Conservation (phyloP, 2,329 filamentous ascomycete genomes). For the Ophiognomonia clavigignenti-juglandacearum region DNA sequence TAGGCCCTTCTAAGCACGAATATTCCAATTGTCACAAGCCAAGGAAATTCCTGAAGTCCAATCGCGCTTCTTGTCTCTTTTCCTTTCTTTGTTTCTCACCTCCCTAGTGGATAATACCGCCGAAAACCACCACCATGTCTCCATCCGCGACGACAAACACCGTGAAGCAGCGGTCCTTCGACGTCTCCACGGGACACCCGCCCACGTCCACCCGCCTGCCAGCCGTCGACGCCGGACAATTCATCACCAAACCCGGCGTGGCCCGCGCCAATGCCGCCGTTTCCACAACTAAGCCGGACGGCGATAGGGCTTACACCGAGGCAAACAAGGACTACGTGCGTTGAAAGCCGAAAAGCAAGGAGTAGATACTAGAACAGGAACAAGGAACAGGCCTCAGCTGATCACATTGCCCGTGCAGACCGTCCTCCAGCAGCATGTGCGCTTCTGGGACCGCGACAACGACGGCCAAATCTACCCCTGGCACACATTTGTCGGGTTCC, state of each 20-base stretch:
- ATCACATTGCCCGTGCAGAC: slow-evolving; percentile 18
- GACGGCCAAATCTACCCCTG: slow-evolving; percentile 34
- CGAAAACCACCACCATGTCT: not conserved
- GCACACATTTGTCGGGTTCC: slow-evolving; percentile 36
- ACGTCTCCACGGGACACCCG: not conserved
- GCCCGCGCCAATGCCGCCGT: not conserved
- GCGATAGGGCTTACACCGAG: not conserved
- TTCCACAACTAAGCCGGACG: not conserved
- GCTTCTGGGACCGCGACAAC: slow-evolving; percentile 36
- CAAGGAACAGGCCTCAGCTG: too few species aligned
- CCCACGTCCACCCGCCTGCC: not conserved
- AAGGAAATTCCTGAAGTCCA: too few species aligned
- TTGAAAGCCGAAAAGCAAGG: too few species aligned
- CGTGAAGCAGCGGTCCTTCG: not conserved
- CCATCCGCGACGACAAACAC: not conserved
- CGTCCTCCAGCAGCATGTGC: slow-evolving; percentile 34
- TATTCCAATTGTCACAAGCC: too few species aligned
- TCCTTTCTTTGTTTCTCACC: too few species aligned
- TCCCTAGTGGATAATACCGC: too few species aligned
- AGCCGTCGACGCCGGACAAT: not conserved
- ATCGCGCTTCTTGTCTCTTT: too few species aligned
- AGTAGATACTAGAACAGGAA: too few species aligned
- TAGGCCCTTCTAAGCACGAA: too few species aligned
- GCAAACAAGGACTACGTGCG: not conserved
- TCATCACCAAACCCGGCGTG: not conserved